Percentiles rank a stretch among this genome's conserved stretches.
These are phyloP conservation scores for Prinsepia uniflora DNA, from an alignment of 306 rosid species.

Conservation along the genomic window DNA sequence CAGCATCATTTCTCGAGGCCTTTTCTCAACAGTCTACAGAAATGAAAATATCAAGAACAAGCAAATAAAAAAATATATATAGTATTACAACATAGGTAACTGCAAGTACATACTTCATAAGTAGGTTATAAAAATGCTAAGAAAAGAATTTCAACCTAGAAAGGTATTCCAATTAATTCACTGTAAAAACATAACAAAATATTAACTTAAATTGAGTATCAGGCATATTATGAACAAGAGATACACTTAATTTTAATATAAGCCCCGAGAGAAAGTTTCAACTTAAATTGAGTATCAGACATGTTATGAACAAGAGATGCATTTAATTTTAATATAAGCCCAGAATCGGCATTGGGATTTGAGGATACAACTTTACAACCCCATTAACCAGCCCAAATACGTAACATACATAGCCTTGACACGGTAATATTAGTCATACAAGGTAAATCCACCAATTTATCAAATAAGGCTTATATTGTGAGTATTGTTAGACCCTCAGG, in stretches of 20 bases:
- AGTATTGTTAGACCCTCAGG: too few relatives aligned
- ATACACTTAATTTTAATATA: not conserved
- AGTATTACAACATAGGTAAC: not conserved
- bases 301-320: not conserved
- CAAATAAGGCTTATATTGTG: not conserved
- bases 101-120: not conserved
- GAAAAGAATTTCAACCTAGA: not conserved
- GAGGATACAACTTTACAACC: not conserved
- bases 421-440: not conserved
- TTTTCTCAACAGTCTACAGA: conserved; percentile 80
- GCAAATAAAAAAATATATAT: not conserved
- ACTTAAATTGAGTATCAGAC: too few relatives aligned
- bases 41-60: conserved; percentile 12
- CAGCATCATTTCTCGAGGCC: conserved; percentile 99
- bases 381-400: not conserved
- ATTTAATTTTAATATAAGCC: not conserved
- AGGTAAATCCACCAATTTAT: conserved; percentile 3
- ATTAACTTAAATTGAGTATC: not conserved
- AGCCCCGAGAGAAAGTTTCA: not conserved
- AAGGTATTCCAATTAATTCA: not conserved
- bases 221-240: not conserved
- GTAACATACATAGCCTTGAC: not conserved
- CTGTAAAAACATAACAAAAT: not conserved
- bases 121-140: not conserved
- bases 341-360: not conserved